These are phyloP conservation scores for Leptographium radiaticola DNA, from an alignment of 2,329 filamentous ascomycete species.

Conservation along the genomic window DNA sequence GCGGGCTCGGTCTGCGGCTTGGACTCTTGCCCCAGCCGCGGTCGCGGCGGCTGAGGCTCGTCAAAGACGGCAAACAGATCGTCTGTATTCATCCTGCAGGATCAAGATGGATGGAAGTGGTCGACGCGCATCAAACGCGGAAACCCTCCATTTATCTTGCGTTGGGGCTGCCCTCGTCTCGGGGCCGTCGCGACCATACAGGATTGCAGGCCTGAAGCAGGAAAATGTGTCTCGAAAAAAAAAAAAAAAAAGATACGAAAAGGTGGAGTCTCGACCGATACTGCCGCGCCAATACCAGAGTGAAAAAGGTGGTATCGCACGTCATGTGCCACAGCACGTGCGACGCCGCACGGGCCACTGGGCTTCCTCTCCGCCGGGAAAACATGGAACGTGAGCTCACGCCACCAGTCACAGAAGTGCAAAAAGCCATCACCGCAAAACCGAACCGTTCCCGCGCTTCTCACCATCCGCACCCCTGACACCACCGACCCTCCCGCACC, in stretches of 20 bases:
- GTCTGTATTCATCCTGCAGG: slow-evolving; percentile 40
- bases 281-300: not conserved
- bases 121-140: not conserved
- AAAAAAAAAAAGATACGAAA: not conserved
- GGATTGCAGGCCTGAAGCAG: not conserved
- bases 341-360: slow-evolving; percentile 4
- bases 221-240: not conserved
- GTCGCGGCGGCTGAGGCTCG: slow-evolving; percentile 43
- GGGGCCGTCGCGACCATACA: not conserved
- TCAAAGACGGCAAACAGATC: slow-evolving; percentile 77
- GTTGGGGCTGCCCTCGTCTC: not conserved
- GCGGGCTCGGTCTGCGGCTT: not conserved
- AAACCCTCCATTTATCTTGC: not conserved
- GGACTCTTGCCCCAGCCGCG: slow-evolving; percentile 32
- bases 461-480: not conserved
- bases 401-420: slow-evolving; percentile 10
- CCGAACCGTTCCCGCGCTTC: slow-evolving; percentile 1
- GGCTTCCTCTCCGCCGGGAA: slow-evolving; percentile 5
- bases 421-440: slow-evolving; percentile 9
- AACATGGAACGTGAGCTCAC: slow-evolving; percentile 11
- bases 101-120: not conserved
- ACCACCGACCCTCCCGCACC: not conserved
- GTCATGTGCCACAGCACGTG: not conserved
- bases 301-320: not conserved
- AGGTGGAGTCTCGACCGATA: not conserved